These are phyloP conservation scores for Trypanosoma melophagium DNA, from an alignment of 208 protist species.

Conservation along the genomic window DNA sequence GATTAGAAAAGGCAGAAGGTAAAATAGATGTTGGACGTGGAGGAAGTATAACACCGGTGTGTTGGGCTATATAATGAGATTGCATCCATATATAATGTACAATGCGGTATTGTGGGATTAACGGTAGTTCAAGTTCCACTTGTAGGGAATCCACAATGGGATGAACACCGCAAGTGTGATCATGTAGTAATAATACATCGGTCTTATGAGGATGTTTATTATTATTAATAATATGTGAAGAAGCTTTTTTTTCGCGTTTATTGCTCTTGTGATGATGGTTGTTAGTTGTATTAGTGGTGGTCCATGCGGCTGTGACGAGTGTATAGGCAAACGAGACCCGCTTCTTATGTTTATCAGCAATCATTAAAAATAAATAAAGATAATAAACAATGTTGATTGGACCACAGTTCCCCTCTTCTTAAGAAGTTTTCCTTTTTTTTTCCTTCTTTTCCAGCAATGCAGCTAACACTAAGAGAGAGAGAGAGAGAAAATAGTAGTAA, in stretches of 20 bases:
- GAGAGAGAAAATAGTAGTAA: constrained; percentile 5
- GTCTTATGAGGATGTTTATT: not conserved
- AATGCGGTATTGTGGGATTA: constrained; percentile 22
- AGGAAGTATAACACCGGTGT: not conserved
- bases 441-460: not conserved
- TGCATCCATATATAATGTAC: constrained; percentile 23
- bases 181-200: not conserved
- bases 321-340: constrained; percentile 19
- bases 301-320: constrained; percentile 21
- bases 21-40: not conserved
- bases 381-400: too few relatives aligned
- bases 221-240: not conserved
- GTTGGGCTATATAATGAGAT: not conserved
- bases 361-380: too few relatives aligned
- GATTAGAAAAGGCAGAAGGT: constrained; percentile 1
- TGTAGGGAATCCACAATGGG: constrained; percentile 19
- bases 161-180: not conserved
- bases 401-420: too few relatives aligned
- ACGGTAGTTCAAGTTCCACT: constrained; percentile 27
- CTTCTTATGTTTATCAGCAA: not conserved
- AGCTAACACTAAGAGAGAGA: not conserved
- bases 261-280: not conserved
- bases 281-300: not conserved
- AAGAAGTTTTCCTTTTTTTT: not conserved
- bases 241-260: not conserved